A percentile compares a stretch with the other conserved stretches of the same genome.
phyloP scores from a whole-genome alignment of 2,329 filamentous ascomycete species.

The Trichoderma gracile region DNA sequence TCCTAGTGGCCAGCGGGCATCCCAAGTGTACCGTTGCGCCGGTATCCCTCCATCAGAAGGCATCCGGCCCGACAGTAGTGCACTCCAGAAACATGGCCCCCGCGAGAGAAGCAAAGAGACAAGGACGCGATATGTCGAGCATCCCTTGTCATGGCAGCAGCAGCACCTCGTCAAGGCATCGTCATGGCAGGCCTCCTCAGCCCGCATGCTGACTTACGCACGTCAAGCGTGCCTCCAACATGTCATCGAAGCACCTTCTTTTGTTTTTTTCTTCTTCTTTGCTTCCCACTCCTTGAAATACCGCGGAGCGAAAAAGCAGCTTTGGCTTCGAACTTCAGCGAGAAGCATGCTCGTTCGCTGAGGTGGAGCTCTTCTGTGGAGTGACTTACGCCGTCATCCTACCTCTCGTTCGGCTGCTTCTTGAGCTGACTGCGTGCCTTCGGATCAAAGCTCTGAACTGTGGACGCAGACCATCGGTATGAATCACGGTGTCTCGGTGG shows the following conservation, averaged over 20 bases:
- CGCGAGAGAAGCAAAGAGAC: not conserved
- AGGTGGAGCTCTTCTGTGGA: constrained; percentile 12
- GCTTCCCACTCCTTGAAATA: too few relatives aligned
- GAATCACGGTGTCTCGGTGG: not conserved
- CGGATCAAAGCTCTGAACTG: not conserved
- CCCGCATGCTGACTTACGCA: not conserved
- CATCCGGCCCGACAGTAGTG: constrained; percentile 8
- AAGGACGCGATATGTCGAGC: not conserved
- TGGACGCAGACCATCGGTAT: not conserved
- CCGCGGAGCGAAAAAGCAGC: too few relatives aligned
- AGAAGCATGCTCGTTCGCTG: not conserved
- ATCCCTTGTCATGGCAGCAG: constrained; percentile 1
- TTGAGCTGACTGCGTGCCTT: not conserved
- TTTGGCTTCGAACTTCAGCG: not conserved
- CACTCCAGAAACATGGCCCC: too few relatives aligned
- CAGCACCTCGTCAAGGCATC: not conserved
- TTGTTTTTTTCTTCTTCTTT: too few relatives aligned
- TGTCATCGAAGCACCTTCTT: too few relatives aligned
- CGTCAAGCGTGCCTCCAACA: too few relatives aligned
- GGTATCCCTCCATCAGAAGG: constrained; percentile 20
- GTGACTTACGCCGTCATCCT: constrained; percentile 14
- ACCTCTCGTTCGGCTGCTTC: constrained; percentile 1
- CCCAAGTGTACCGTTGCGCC: constrained; percentile 20
- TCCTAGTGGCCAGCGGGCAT: constrained; percentile 7
- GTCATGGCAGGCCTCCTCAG: not conserved